Evolutionary conservation across 805 yeast species (phyloP), one percentile per base, ranked within the genome.

Genomic region (Barnettozyma pratensis): DNA sequence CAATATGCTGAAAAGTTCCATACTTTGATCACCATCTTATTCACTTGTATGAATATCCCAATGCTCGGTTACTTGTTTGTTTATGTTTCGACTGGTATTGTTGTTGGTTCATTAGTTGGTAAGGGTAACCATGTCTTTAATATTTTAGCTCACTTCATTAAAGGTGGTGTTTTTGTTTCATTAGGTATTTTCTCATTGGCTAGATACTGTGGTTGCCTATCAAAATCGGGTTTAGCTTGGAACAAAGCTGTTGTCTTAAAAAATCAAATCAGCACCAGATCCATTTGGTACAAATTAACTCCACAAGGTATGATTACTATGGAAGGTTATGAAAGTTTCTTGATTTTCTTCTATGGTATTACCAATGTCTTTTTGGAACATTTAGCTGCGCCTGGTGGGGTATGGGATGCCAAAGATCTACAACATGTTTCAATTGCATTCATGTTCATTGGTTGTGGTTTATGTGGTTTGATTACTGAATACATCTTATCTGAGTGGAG

Each of bases 301-400:
- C 77, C 75, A 40, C 64, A 57, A 53, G 75, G 76, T 9, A 70
- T 79, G 62, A 68, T 85, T 51, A 81, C 95, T 19, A 86, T 91
- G 89, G 99, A 92, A 70, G 80, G 81, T 69, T 64, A 87, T 44
- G 98, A 92, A 70, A 76, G 86, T 39, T 76, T 81, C 38, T 71
- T 91, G 51, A 89, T 94, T 54, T 80, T 89, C 60, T 81, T 90
- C 59, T 92, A 92, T 65, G 99, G 99, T 10, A 69, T 79, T 25
- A 87, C 98, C 19, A 94, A 94, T 65, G 75, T 94, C 26, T 94
- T 94, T 63, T 64, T 94, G 67, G 99, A 94, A 67, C 97, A 88
- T 65, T 74, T 94, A 54, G 87, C 89, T 28, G 73, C 79, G 43
- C 69, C 80, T 5, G 94, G 85, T 47, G 95, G 96, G 26, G 80